Conservation (phyloP, 2,329 filamentous ascomycete genomes). For the Microdochium paspali region DNA sequence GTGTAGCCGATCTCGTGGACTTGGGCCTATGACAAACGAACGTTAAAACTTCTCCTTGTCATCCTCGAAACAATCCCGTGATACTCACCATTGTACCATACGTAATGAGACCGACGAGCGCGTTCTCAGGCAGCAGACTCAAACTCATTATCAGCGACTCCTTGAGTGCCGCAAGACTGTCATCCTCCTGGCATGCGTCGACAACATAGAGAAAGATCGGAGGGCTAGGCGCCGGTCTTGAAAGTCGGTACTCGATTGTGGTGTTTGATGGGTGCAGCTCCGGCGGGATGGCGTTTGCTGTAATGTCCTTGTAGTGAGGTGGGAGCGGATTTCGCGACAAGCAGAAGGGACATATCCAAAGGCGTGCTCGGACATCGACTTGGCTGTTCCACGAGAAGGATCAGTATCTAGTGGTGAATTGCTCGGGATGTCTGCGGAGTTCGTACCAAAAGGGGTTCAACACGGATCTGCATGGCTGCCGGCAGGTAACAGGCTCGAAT, state of each 20-base stretch:
- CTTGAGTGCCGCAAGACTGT: conserved; percentile 73
- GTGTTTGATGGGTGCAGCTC: conserved; percentile 76
- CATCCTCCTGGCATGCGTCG: conserved; percentile 81
- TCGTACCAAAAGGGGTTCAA: conserved; percentile 92
- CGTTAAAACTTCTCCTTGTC: too few relatives aligned
- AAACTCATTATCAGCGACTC: conserved; percentile 82
- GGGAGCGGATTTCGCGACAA: conserved; percentile 75
- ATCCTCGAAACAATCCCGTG: too few relatives aligned
- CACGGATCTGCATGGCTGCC: conserved; percentile 88
- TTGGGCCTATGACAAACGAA: too few relatives aligned
- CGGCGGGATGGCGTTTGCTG: conserved; percentile 69
- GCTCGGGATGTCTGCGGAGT: conserved; percentile 2
- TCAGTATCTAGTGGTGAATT: conserved; percentile 6
- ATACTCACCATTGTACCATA: conserved; percentile 79
- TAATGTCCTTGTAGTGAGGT: conserved; percentile 85
- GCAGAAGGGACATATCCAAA: conserved; percentile 88
- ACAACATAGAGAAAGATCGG: conserved; percentile 84
- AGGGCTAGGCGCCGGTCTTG: conserved; percentile 72
- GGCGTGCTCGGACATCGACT: conserved; percentile 71
- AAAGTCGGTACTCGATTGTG: conserved; percentile 81
- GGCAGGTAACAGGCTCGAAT: conserved; percentile 96
- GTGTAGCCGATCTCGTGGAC: conserved; percentile 97
- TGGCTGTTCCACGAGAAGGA: conserved; percentile 41
- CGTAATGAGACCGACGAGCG: conserved; percentile 74
- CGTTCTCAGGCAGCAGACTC: conserved; percentile 71